Evolutionary conservation across 208 protist species (phyloP), one percentile per base, ranked within the genome.

Genomic region (Leishmania lainsoni): DNA sequence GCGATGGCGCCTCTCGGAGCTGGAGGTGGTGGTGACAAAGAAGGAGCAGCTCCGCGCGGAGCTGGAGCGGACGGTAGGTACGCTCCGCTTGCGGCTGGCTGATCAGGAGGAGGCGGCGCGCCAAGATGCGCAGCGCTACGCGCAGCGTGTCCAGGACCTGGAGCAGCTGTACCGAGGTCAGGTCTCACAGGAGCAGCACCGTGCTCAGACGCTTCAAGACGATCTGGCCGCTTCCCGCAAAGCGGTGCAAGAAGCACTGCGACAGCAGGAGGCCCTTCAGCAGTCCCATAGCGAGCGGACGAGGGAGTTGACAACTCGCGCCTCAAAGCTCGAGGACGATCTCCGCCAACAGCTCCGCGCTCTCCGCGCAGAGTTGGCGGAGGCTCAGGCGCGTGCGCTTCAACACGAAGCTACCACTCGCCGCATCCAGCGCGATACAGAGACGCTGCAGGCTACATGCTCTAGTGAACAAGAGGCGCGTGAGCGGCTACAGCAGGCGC

Each of bases 351-450:
- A 86, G 59, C 48, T 86, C 17, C 72, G 68, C 17, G 2, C n/a
- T n/a, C 26, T 86, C 8, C 85, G 83, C n/a, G 66, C 77, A 42
- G 75, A 85, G 68, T 76, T 88, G 77, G 72, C 79, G 49, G 74
- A 77, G 45, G 80, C 81, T 10, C 65, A 87, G 74, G 83, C 72
- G 17, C 39, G 42, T 9, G 78, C 74, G 26, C 58, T 80, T 20
- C 81, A 79, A 22, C 79, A 84, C 51, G 89, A 90, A 71, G 83
- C 89, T 0, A 51, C 70, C 45, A 68, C 81, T 1, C 78, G 81
- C 48, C 87, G 86, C 51, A 71, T 71, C n/a, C 63, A 73, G 32
- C 87, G 87, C 14, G 89, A 90, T 48, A 54, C 77, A 59, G 83
- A 87, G 59, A 59, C 51, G 26, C 49, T 81, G 29, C 74, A 54